Base-by-base conservation (phyloP, 2,329 filamentous ascomycete species). In the Akanthomyces muscarius region DNA sequence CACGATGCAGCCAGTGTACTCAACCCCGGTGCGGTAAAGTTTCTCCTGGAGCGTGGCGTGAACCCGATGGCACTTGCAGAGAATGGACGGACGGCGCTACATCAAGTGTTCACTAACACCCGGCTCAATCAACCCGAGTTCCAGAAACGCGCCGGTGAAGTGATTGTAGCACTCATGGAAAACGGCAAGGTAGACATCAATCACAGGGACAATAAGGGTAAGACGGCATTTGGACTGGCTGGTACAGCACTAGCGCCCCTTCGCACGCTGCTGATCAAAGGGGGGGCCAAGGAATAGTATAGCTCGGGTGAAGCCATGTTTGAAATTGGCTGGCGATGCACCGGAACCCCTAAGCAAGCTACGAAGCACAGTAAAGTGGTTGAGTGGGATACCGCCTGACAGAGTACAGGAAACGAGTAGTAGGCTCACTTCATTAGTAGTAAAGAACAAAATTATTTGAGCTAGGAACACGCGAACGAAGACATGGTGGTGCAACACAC, bases 41-140 rank as follows among this genome's bases (percentile, higher is more conserved):
- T 42, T 14, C 59, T 62, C n/a, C 14, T 62, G 5, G 3, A 23
- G 23, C 21, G 48, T 45, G 60, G 36, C 23, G 8, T 38, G 6
- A 50, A 51, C 33, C 41, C 52, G 18, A 62, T 62, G 52, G 52
- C 45, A 5, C 8, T 50, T 16, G 18, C 44, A 5, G 44, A 51
- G 23, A 23, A 62, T 18, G 52, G 60, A 21, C 30, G 25, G 16
- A 62, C 52, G 11, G 42, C 60, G 13, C 52, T 62, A 8, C 60
- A 62, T n/a, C 38, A 30, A 11, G 6, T 56, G 5, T 56, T 62
- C 16, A n/a, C 14, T 3, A 5, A 16, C 13, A 7, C 5, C 4
- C 25, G 7, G 1, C n/a, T 36, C 1, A 2, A 21, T 18, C 41
- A 7, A 4, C 1, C n/a, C 6, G 18, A 36, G 11, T 25, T 18